These are phyloP conservation scores for Emmonsiellopsis sp. DNA, from an alignment of 2,329 filamentous ascomycete genomes.

Conservation along the genomic window DNA sequence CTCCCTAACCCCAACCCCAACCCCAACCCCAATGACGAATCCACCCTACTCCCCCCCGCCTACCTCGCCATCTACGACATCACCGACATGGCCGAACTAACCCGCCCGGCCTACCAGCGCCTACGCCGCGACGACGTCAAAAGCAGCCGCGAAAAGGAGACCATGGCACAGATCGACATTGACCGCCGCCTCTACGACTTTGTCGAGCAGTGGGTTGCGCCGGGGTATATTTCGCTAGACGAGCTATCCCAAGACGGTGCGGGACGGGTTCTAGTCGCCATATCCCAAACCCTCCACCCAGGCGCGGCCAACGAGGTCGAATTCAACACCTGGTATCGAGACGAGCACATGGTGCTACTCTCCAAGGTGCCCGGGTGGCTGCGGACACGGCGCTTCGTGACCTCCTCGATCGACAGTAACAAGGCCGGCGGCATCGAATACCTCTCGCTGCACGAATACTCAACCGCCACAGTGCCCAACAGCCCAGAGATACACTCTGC, in stretches of 20 bases:
- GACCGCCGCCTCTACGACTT: conserved; percentile 63
- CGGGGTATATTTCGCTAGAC: conserved; percentile 53
- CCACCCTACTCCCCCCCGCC: conserved; percentile 46
- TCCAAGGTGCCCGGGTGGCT: conserved; percentile 71
- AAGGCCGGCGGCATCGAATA: conserved; percentile 37
- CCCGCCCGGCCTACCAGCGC: conserved; percentile 58
- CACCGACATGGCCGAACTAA: conserved; percentile 61
- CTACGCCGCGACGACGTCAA: conserved; percentile 41
- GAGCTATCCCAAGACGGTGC: conserved; percentile 50
- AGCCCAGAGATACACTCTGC: conserved; percentile 57
- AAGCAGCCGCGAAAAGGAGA: conserved; percentile 50
- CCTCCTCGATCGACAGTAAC: conserved; percentile 51
- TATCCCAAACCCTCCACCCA: conserved; percentile 51
- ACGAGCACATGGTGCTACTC: conserved; percentile 66
- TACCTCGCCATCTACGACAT: conserved; percentile 80
- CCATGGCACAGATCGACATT: conserved; percentile 59
- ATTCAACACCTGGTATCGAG: conserved; percentile 59
- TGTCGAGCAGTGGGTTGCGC: conserved; percentile 44
- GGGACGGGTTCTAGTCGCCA: conserved; percentile 50
- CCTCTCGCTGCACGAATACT: conserved; percentile 65
- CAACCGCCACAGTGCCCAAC: conserved; percentile 55
- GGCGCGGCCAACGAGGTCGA: conserved; percentile 43
- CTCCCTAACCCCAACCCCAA: too few species aligned
- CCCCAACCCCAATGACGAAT: conserved; percentile 10
- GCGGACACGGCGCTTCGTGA: conserved; percentile 61